Base-by-base conservation (phyloP, 495 filamentous ascomycete genomes). In the Penicillium psychrofluorescens region DNA sequence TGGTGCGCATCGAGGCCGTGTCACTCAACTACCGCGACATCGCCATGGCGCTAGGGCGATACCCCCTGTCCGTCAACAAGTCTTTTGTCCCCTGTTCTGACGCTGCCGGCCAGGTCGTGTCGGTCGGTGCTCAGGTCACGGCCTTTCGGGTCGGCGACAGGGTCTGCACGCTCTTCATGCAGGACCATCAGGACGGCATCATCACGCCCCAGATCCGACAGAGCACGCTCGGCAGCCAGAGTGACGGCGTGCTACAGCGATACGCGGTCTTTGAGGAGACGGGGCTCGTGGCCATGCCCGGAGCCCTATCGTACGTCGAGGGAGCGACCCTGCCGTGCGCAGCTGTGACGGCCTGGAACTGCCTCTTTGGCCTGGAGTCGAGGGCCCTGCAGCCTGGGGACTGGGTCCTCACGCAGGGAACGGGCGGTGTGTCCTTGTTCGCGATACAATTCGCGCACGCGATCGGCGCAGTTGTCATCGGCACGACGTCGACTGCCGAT, bases 11-110 rank as follows among this genome's bases (percentile, higher is more conserved):
- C n/a, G n/a, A n/a, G n/a, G n/a, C n/a, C n/a, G 81, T 75, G 2
- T 83, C 85, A 0, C 67, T 90, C 35, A 89, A 89, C 64, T 90
- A 77, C 65, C 75, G 86, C 37, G 84, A 89, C 53, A 66, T 87
- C 42, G 71, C 79, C 42, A 81, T 90, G 40, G 73, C 82, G n/a
- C 71, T 64, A 52, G 71, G 68, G 53, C 59, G 62, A 54, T 90
- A 88, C 53, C 75, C 77, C 10, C 85, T 86, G 59, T 56, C 74
- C 0, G 53, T 72, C 12, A 59, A 59, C 28, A 58, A 77, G 13
- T 69, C 70, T 37, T 66, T 88, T 7, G 70, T 88, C 4, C 74
- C 82, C 4, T 71, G 58, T 27, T 88, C 84, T 6, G 85, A 91
- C 53, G 84, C 82, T 34, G 78, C 86, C 0, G 85, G 86, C 16